These are phyloP conservation scores for Cydonia oblonga DNA, from an alignment of 331 rosid species.

Conservation along the genomic window DNA sequence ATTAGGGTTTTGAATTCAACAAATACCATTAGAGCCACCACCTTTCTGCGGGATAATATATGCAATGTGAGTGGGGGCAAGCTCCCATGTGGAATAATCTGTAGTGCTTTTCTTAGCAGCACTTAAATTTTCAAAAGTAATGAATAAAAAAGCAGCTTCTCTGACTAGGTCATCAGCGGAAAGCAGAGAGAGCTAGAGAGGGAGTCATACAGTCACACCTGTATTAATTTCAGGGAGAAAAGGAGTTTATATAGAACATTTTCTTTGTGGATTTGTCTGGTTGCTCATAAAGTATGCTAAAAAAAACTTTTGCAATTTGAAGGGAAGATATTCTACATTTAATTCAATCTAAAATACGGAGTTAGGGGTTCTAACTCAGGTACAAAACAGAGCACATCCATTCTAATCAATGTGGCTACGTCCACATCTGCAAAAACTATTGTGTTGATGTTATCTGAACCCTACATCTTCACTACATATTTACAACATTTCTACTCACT, in stretches of 20 bases:
- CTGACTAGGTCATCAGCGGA: slow-evolving; percentile 43
- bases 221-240: neutral
- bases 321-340: neutral
- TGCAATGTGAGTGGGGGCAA: slow-evolving; percentile 23
- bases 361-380: neutral
- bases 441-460: neutral
- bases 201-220: neutral
- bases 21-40: neutral
- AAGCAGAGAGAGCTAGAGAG: slow-evolving; percentile 22
- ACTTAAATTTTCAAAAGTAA: slow-evolving; percentile 14
- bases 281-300: neutral
- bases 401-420: neutral
- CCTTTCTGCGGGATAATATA: slow-evolving; percentile 18
- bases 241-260: neutral
- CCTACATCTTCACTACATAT: neutral
- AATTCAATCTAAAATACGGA: too few relatives aligned
- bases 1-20: neutral
- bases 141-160: slow-evolving; percentile 36
- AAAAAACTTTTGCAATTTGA: too few relatives aligned
- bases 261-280: neutral
- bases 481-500: neutral
- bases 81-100: slow-evolving; percentile 54
- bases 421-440: too few relatives aligned
- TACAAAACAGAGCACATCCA: neutral
- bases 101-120: slow-evolving; percentile 9